These are phyloP conservation scores for Blastobotrys peoriensis DNA, from an alignment of 805 yeast genomes.

Conservation along the genomic window DNA sequence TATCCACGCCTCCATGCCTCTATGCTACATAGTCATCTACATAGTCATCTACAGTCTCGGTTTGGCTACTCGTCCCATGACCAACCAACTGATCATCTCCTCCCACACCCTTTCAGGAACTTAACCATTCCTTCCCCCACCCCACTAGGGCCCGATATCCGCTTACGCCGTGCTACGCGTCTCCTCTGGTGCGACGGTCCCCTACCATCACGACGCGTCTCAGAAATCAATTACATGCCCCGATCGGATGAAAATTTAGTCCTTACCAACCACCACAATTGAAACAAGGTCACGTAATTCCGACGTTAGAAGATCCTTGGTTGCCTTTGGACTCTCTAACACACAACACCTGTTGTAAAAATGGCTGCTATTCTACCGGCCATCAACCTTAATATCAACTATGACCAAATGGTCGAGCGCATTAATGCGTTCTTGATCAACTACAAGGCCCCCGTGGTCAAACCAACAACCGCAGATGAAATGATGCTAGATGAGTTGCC, in stretches of 20 bases:
- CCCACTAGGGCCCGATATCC: too few relatives aligned
- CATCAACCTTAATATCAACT: constrained; percentile 66
- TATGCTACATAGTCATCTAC: too few relatives aligned
- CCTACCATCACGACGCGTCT: too few relatives aligned
- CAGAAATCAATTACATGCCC: neutral
- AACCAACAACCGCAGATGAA: constrained; percentile 25
- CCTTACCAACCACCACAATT: too few relatives aligned
- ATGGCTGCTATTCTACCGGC: constrained; percentile 46
- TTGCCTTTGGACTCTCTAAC: neutral
- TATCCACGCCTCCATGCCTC: too few relatives aligned
- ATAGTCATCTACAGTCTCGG: too few relatives aligned
- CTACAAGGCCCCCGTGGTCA: constrained; percentile 45
- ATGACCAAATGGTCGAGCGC: constrained; percentile 52
- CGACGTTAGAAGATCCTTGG: neutral
- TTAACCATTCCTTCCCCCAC: too few relatives aligned
- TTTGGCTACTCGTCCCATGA: too few relatives aligned
- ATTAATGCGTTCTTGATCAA: constrained; percentile 63
- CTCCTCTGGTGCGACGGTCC: neutral
- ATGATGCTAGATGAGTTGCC: constrained; percentile 12
- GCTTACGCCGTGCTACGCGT: too few relatives aligned
- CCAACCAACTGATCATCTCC: too few relatives aligned
- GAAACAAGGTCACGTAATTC: too few relatives aligned
- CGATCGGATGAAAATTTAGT: neutral
- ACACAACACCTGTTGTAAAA: neutral
- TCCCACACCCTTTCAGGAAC: too few relatives aligned